Percentiles rank a stretch among this genome's conserved stretches.
phyloP scores from a whole-genome alignment of 257 asterid genomes.

The Solanum gandarillasii region DNA sequence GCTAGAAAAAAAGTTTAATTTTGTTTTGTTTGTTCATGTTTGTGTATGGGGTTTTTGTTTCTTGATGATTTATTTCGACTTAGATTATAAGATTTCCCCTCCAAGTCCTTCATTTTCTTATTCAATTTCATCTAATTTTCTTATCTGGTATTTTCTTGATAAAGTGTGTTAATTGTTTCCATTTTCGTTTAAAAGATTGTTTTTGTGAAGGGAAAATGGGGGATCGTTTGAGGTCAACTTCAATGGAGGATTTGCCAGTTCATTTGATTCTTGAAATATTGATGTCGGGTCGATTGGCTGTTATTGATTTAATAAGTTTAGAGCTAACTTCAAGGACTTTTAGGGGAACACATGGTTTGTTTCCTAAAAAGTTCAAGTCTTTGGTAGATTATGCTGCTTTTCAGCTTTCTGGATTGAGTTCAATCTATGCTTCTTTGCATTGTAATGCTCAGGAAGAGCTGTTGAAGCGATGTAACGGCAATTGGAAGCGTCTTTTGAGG shows the following conservation, averaged over 20 bases:
- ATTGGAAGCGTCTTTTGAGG: slow-evolving; percentile 69
- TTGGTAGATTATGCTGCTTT: slow-evolving; percentile 63
- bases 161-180: slow-evolving; percentile 26
- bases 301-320: slow-evolving; percentile 48
- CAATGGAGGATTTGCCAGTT: slow-evolving; percentile 60
- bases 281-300: slow-evolving; percentile 48
- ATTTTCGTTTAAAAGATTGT: slow-evolving; percentile 42
- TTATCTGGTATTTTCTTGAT: slow-evolving; percentile 27
- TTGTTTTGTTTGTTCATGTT: slow-evolving; percentile 1
- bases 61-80: slow-evolving; percentile 31
- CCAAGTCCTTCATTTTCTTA: slow-evolving; percentile 28
- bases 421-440: slow-evolving; percentile 37
- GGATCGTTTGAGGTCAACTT: slow-evolving; percentile 35
- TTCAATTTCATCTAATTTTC: slow-evolving; percentile 39
- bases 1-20: background rate
- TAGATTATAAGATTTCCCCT: slow-evolving; percentile 13
- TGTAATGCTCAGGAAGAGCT: slow-evolving; percentile 32
- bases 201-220: slow-evolving; percentile 29
- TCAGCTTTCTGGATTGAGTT: slow-evolving; percentile 48
- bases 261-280: slow-evolving; percentile 65
- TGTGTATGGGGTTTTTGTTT: slow-evolving; percentile 13
- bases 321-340: slow-evolving; percentile 57
- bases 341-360: slow-evolving; percentile 31
- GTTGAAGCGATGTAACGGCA: slow-evolving; percentile 40
- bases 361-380: slow-evolving; percentile 48